Evolutionary conservation across 2,329 filamentous ascomycete genomes (phyloP), one percentile per base, ranked within the genome.

Genomic region (Ophiostoma himal-ulmi): DNA sequence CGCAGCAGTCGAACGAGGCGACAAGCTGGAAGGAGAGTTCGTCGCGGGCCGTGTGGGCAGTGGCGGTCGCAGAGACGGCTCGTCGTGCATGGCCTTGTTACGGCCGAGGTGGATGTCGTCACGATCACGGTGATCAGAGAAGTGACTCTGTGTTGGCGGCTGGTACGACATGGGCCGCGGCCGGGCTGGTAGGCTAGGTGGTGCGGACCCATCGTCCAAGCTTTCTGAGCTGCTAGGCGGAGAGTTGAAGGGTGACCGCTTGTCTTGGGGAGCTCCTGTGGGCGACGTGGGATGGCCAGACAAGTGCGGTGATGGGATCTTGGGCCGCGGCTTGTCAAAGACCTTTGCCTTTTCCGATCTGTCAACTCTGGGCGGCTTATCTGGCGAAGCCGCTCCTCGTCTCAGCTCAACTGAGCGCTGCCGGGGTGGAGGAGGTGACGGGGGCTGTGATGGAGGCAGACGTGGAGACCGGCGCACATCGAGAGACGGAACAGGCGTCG

Each of bases 221-320:
- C 85, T 89, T 70, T 86, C 88, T 5, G 87, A 86, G 76, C 90
- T 94, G 74, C 88, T 89, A 0, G 94, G 93, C 22, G 93, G 93
- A 48, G 93, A 97, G 76, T 84, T 93, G 77, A 97, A 97, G 0
- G 94, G 94, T 0, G 94, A 97, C 0, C 88, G 77, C 76, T 82
- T 80, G 72, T 82, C 78, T 76, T 68, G 70, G 17, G 10, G 2
- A 3, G 41, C 34, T 20, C 34, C 41, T 22, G 52, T 36, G 13
- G 66, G 57, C 44, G 60, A 36, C 37, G 60, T 14, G 6, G 22
- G 14, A 66, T 11, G 39, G 67, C 57, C 57, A 10, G 69, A n/a
- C n/a, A 70, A 39, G 54, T 70, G 64, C 39, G 76, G 75, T 11
- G 76, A 74, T 5, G 77, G 77, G 30, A 82, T 81, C 69, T 79